Percentiles rank a stretch among this genome's conserved stretches.
Conservation (phyloP, 768 basidiomycete genomes). For the Kondoa subrosea region DNA sequence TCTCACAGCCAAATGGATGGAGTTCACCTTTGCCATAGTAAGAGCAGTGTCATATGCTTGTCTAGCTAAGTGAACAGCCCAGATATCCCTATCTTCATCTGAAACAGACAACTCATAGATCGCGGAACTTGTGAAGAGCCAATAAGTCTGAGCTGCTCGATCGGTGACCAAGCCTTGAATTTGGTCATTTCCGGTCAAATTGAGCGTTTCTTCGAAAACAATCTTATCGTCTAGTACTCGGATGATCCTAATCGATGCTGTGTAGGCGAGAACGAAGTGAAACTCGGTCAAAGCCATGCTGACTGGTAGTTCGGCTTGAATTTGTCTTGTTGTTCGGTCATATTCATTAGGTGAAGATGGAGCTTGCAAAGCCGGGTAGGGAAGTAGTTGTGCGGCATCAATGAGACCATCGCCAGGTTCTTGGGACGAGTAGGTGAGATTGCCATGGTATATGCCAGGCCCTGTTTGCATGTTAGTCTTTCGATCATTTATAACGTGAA, state of each 20-base stretch:
- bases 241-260: constrained; percentile 57
- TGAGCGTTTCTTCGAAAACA: constrained; percentile 49
- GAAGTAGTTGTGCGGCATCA: constrained; percentile 58
- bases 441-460: constrained; percentile 75
- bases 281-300: constrained; percentile 78
- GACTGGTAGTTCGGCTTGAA: constrained; percentile 41
- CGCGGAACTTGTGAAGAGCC: constrained; percentile 78
- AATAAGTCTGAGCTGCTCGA: constrained; percentile 73
- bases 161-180: constrained; percentile 58
- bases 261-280: constrained; percentile 74
- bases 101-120: constrained; percentile 69
- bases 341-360: constrained; percentile 28
- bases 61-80: constrained; percentile 72
- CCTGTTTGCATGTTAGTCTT: constrained; percentile 36
- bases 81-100: constrained; percentile 86
- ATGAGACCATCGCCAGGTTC: constrained; percentile 54
- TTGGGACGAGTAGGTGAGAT: constrained; percentile 42
- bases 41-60: constrained; percentile 62
- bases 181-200: constrained; percentile 42
- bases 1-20: neutral
- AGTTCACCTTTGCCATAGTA: constrained; percentile 46
- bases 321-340: neutral
- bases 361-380: constrained; percentile 44
- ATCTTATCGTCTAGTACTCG: constrained; percentile 63
- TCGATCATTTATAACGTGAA: constrained; percentile 3